Percentiles rank a stretch among this genome's conserved stretches.
Evolutionary conservation across 2,329 filamentous ascomycete genomes (phyloP).

Genomic region (Orbilia quercus): DNA sequence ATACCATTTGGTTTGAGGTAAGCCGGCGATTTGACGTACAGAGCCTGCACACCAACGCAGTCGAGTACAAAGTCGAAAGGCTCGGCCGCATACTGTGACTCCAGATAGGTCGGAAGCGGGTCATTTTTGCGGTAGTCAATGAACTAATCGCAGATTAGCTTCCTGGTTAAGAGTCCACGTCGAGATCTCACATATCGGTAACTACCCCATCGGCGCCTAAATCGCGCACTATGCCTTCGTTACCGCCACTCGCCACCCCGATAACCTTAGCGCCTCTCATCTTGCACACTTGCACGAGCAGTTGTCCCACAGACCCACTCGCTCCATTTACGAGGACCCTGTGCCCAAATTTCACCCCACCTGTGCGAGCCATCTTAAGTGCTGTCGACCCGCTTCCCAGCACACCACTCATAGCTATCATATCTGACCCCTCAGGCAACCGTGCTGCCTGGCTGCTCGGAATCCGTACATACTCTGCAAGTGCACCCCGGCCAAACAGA

Average conservation of each 20-base stretch:
- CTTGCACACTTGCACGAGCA: conserved; percentile 35
- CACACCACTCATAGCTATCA: conserved; percentile 11
- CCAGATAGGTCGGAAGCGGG: conserved; percentile 22
- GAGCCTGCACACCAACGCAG: conserved; percentile 38
- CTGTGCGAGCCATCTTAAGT: conserved; percentile 29
- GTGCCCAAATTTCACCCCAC: conserved; percentile 20
- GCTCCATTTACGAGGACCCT: conserved; percentile 40
- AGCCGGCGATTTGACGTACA: conserved; percentile 39
- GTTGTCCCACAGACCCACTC: conserved; percentile 26
- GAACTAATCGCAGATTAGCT: conserved; percentile 3
- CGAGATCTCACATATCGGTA: no score
- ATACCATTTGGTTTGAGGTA: conserved; percentile 29
- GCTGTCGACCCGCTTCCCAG: conserved; percentile 19
- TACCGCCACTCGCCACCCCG: conserved; percentile 27
- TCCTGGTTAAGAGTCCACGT: no score
- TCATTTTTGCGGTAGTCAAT: conserved; percentile 7
- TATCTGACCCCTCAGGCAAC: conserved; percentile 6
- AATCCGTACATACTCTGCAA: conserved; percentile 19
- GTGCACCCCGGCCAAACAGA: conserved; percentile 7
- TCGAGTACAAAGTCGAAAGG: conserved; percentile 42
- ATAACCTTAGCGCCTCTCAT: conserved; percentile 29
- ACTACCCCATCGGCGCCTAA: conserved; percentile 35
- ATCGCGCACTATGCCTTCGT: conserved; percentile 41
- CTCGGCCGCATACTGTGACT: conserved; percentile 21
- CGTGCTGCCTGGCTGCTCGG: conserved; percentile 12